Evolutionary conservation across 345 rosid genomes (phyloP).

Genomic region (Eucalyptus rudis): DNA sequence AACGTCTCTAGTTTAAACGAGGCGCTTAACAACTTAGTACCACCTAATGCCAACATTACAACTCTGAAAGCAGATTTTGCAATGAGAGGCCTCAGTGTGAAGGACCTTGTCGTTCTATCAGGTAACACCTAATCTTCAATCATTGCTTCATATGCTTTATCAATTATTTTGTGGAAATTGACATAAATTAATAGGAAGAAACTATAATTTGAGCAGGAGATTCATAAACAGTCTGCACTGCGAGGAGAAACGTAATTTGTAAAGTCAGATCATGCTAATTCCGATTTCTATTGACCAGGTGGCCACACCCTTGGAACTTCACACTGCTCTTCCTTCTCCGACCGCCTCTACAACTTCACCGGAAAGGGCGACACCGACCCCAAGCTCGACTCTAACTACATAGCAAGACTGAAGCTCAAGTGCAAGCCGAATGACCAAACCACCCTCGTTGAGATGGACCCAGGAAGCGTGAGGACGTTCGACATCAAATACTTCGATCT

Average conservation of each 20-base stretch:
- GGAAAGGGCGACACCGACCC: slow-evolving; percentile 53
- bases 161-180: background rate
- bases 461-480: slow-evolving; percentile 49
- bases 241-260: background rate
- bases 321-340: slow-evolving; percentile 33
- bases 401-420: slow-evolving; percentile 4
- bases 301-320: slow-evolving; percentile 54
- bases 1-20: slow-evolving; percentile 16
- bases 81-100: slow-evolving; percentile 21
- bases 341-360: slow-evolving; percentile 58
- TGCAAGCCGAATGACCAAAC: slow-evolving; percentile 33
- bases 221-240: background rate
- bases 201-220: background rate
- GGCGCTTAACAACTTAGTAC: slow-evolving; percentile 5
- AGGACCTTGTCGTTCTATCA: slow-evolving; percentile 50
- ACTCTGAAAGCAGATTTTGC: slow-evolving; percentile 11
- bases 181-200: background rate
- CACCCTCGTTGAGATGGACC: slow-evolving; percentile 55
- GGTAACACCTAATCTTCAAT: slow-evolving; percentile 3
- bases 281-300: slow-evolving; percentile 3
- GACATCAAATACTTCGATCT: slow-evolving; percentile 30
- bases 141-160: background rate
- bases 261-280: background rate
- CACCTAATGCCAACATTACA: slow-evolving; percentile 24
- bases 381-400: slow-evolving; percentile 18